Base-by-base conservation (phyloP, 352 stramenopile species). In the Plasmopara halstedii region DNA sequence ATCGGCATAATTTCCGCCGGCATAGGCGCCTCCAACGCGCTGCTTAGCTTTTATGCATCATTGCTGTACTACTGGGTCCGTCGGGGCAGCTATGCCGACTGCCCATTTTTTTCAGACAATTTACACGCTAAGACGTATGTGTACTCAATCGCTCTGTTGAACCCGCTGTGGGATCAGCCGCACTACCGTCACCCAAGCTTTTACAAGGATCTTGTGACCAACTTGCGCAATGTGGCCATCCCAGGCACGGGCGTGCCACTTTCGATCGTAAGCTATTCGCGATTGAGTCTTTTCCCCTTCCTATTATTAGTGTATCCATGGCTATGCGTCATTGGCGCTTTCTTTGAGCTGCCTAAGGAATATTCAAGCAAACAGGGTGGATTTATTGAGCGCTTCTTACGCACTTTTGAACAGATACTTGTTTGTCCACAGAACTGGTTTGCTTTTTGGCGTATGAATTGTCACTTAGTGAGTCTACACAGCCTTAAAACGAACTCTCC, bases 161-260 rank as follows among this genome's bases (percentile, higher is more conserved):
- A 98, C 56, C 85, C 89, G 52, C 69, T 98, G 7, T 98, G 95
- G 83, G 84, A 82, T 54, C 75, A 96, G 63, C 94, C 94, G 34
- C 95, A 98, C 72, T 99, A 99, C 70, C 89, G 96, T 47, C 96
- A 97, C 64, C 68, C 78, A 21, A 96, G 83, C 41, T 98, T 98
- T 69, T 81, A 94, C 43, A 73, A 93, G 36, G 95, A 98, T 63
- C 46, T 98, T 46, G 60, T 96, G 25, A 96, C 97, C 61, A 99
- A 99, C 69, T 72, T 99, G 53, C 81, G 91, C 49, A 98, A 99
- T 63, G 94, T 99, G 20, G 96, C 96, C 18, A 95, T 99, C 60
- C 95, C 95, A 8, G 95, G 96, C 53, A 99, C 94, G 41, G 95
- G 95, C 37, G 62, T 98, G 11, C 89, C 95, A 31, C 73, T 99